Evolutionary conservation across 208 protist species (phyloP).

Genomic region (Wallacemonas collosoma): DNA sequence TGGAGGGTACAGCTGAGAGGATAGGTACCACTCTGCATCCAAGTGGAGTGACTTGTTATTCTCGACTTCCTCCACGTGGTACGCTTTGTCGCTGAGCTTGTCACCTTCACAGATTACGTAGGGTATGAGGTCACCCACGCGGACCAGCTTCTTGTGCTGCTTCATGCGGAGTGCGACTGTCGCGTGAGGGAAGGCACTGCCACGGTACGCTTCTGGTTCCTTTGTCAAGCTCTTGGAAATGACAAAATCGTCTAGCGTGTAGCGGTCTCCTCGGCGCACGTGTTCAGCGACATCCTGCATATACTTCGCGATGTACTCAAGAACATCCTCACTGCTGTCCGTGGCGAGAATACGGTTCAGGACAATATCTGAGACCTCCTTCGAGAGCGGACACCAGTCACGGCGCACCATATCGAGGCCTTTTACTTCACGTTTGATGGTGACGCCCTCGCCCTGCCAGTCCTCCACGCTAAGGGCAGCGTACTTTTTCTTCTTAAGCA

Average conservation of each 20-base stretch:
- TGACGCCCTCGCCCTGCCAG: slow-evolving; percentile 66
- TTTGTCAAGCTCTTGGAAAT: slow-evolving; percentile 98
- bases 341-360: slow-evolving; percentile 94
- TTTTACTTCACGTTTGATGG: slow-evolving; percentile 94
- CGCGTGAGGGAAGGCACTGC: slow-evolving; percentile 93
- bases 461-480: slow-evolving; percentile 86
- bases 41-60: slow-evolving; percentile 55
- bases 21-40: slow-evolving; percentile 95
- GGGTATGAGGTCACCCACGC: slow-evolving; percentile 95
- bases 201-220: slow-evolving; percentile 96
- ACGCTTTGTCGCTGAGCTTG: slow-evolving; percentile 68
- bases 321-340: slow-evolving; percentile 79
- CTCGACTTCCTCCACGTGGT: slow-evolving; percentile 89
- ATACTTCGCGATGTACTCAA: slow-evolving; percentile 94
- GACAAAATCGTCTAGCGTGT: slow-evolving; percentile 94
- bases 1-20: slow-evolving; percentile 94
- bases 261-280: slow-evolving; percentile 60
- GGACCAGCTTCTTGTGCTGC: slow-evolving; percentile 89
- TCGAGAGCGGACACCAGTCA: slow-evolving; percentile 99
- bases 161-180: slow-evolving; percentile 94
- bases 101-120: slow-evolving; percentile 96
- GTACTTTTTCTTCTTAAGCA: slow-evolving; percentile 96
- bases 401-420: slow-evolving; percentile 99
- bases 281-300: slow-evolving; percentile 81
- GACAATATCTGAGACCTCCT: slow-evolving; percentile 91